phyloP scores from a whole-genome alignment of 1,139 yeast genomes.

The Keqinozyma sinolaborantium region DNA sequence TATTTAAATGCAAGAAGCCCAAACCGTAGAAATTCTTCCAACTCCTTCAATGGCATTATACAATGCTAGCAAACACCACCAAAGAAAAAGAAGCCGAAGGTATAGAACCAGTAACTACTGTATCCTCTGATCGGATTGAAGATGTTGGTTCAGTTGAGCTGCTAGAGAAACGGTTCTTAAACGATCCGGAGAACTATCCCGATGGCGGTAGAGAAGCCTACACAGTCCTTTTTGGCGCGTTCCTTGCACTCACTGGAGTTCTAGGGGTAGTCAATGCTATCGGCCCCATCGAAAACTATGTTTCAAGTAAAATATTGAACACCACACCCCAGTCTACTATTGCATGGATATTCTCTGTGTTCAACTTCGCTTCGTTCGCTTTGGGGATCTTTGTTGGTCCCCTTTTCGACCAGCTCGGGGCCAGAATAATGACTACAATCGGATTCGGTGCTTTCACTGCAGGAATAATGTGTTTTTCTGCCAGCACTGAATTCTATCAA shows the following conservation, averaged over 20 bases:
- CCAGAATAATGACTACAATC: slow-evolving; percentile 13
- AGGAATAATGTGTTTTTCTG: slow-evolving; percentile 23
- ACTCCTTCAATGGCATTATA: too few species aligned
- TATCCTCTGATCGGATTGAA: too few species aligned
- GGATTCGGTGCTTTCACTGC: slow-evolving; percentile 15
- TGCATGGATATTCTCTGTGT: slow-evolving; percentile 29
- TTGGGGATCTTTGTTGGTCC: slow-evolving; percentile 25
- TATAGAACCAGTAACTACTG: too few species aligned
- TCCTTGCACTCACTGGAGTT: slow-evolving; percentile 21
- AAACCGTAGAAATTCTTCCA: too few species aligned
- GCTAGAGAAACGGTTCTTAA: background rate
- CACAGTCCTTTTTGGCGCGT: slow-evolving; percentile 20
- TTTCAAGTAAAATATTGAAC: slow-evolving; percentile 15
- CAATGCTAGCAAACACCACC: too few species aligned
- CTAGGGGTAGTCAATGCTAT: slow-evolving; percentile 24
- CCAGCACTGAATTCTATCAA: slow-evolving; percentile 19
- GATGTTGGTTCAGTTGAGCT: too few species aligned
- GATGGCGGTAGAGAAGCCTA: slow-evolving; percentile 23
- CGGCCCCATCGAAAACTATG: slow-evolving; percentile 23
- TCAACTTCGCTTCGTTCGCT: slow-evolving; percentile 23
- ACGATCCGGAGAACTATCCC: slow-evolving; percentile 19
- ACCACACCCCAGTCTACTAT: slow-evolving; percentile 16
- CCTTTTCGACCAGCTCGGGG: slow-evolving; percentile 21
- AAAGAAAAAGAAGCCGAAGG: too few species aligned
- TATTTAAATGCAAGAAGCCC: too few species aligned